Conservation (phyloP, 805 yeast genomes). For the Hanseniaspora nectarophila region DNA sequence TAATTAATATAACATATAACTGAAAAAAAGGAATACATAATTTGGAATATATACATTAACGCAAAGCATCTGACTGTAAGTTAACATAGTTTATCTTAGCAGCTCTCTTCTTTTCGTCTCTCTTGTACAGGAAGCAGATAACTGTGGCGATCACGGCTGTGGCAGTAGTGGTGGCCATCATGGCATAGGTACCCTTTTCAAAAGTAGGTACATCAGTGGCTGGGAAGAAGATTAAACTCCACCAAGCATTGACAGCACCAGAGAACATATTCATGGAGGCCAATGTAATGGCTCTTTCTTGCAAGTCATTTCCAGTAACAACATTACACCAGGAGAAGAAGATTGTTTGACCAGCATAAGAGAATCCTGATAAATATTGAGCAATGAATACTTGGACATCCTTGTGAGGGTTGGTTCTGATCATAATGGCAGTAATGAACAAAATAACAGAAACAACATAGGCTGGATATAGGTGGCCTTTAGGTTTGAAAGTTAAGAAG, state of each 20-base stretch:
- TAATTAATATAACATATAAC: too few species aligned
- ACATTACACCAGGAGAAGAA: conserved; percentile 56
- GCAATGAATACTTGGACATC: conserved; percentile 38
- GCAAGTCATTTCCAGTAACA: conserved; percentile 45
- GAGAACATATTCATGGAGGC: conserved; percentile 59
- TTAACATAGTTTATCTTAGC: conserved; percentile 20
- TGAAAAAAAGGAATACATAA: not conserved
- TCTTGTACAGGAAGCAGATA: conserved; percentile 35
- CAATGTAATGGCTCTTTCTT: conserved; percentile 51
- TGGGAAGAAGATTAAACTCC: conserved; percentile 43
- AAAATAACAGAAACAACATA: conserved; percentile 33
- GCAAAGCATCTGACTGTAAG: conserved; percentile 3
- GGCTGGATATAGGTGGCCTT: conserved; percentile 42
- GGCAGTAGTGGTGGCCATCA: conserved; percentile 40
- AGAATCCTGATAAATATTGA: conserved; percentile 43
- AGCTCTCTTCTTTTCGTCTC: conserved; percentile 25
- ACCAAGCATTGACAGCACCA: conserved; percentile 54
- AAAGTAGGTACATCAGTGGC: conserved; percentile 43
- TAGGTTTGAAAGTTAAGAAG: conserved; percentile 34
- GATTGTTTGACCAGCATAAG: conserved; percentile 49
- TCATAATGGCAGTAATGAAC: conserved; percentile 38
- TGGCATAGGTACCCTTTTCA: conserved; percentile 44
- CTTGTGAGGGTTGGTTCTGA: conserved; percentile 33
- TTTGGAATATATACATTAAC: not conserved
- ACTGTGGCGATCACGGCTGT: conserved; percentile 32